Base-by-base conservation (phyloP, 176 grass and related monocot genomes). In the Hordeum marinum region DNA sequence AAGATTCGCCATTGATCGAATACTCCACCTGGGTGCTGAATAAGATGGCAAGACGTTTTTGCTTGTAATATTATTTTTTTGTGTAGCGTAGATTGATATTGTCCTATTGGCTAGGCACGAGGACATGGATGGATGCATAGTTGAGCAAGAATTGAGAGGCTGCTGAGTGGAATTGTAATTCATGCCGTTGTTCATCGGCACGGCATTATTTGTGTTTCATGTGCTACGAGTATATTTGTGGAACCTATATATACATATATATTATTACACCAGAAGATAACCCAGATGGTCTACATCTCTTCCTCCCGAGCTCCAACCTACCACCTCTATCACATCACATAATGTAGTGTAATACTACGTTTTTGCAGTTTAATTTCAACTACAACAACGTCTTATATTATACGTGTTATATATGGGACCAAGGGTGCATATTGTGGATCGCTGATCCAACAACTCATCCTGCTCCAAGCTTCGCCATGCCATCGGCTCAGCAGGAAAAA, bases 1-100 rank as follows among this genome's bases (percentile, higher is more conserved):
- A 83, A 83, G 65, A 82, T 43, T 57, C 55, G 43, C 14, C 25
- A 55, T 71, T 17, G 25, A 54, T 39, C 1, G 32, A 42, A 75
- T 37, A 60, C 65, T 84, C 39, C 11, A 80, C 62, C 76, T 29
- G 74, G 11, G 17, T 50, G 80, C 31, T 36, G 61, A 91, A 87
- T 91, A 91, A 91, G 89, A 90, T 80, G 80, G 64, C 50, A 35
- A 40, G 9, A 42, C n/a, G 11, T 69, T 87, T 84, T 84, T 42
- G 70, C 80, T 80, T 80, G 84, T 80, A 83, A 74, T 34, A 83
- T 81, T n/a, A n/a, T n/a, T n/a, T 12, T 52, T 63, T 69, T 80
- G 12, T 80, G 61, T 87, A 87, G 69, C 75, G 40, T 87, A 75
- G 81, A 71, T 83, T 62, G 62, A 87, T 57, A 21, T 21, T 41